phyloP scores from a whole-genome alignment of 2,329 filamentous ascomycete species.

The Canariomyces notabilis region DNA sequence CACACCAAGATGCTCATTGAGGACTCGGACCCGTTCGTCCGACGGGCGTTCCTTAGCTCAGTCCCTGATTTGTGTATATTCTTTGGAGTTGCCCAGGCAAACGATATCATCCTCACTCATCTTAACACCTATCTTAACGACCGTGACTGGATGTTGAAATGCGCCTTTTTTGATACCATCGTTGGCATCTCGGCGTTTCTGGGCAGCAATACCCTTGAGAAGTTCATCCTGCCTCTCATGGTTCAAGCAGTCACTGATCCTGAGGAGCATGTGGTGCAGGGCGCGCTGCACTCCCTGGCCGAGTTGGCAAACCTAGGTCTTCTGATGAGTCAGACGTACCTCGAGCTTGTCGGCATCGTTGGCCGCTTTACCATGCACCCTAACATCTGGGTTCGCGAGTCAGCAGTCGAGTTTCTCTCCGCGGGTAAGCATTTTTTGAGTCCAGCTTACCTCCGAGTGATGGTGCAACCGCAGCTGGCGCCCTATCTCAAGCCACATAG shows the following conservation, averaged over 20 bases:
- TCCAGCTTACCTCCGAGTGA: slow-evolving; percentile 74
- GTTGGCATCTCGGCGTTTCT: slow-evolving; percentile 89
- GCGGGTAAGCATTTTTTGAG: slow-evolving; percentile 71
- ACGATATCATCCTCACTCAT: slow-evolving; percentile 93
- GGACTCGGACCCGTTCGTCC: slow-evolving; percentile 78
- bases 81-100: slow-evolving; percentile 85
- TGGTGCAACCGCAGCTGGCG: slow-evolving; percentile 72
- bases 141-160: slow-evolving; percentile 92
- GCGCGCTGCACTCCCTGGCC: slow-evolving; percentile 79
- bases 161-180: slow-evolving; percentile 92
- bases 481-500: slow-evolving; percentile 76
- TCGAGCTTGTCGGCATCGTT: slow-evolving; percentile 81
- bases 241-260: slow-evolving; percentile 88
- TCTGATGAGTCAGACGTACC: slow-evolving; percentile 75
- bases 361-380: slow-evolving; percentile 87
- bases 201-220: slow-evolving; percentile 82
- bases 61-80: slow-evolving; percentile 92
- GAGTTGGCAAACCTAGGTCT: slow-evolving; percentile 84
- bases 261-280: slow-evolving; percentile 91
- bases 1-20: slow-evolving; percentile 89
- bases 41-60: slow-evolving; percentile 84
- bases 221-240: slow-evolving; percentile 94
- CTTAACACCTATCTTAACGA: slow-evolving; percentile 97
- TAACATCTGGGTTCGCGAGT: slow-evolving; percentile 91
- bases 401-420: slow-evolving; percentile 77